Evolutionary conservation across 2,329 filamentous ascomycete species (phyloP), one percentile per base, ranked within the genome.

Genomic region (Cladosporium halotolerans): DNA sequence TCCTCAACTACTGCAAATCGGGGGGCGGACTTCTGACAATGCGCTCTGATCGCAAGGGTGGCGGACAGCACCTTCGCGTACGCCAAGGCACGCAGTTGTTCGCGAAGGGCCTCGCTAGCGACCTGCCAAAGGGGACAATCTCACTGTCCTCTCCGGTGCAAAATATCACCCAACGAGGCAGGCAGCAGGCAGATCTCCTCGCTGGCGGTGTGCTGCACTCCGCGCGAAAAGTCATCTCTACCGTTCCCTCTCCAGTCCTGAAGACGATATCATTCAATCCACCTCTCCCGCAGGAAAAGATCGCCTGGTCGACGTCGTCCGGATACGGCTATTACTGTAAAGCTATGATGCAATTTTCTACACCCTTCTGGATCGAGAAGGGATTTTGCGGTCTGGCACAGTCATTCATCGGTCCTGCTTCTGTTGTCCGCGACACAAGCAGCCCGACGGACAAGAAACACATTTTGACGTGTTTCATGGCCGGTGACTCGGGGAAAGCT

Each of bases 1-100:
- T 83, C 58, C 68, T 83, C 18, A 71, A 79, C 59, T 81, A 83
- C 66, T 77, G 75, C 69, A 76, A 74, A 58, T 73, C 71, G 9
- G 76, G 77, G 2, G 74, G 74, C 4, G 80, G 81, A 0, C 66
- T 82, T 2, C 54, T 78, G 54, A 68, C 73, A 42, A 78, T 82
- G 72, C 69, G 76, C 0, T 79, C 77, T 1, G 79, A 82, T 58
- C 61, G 68, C 18, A 75, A 77, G 53, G 60, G 72, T 40, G 80
- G 80, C 4, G 80, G 75, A 0, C 78, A 82, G 57, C 72, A 79
- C 58, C 68, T 82, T 7, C 72, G 79, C 1, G 61, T 78, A 14
- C 68, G 70, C 2, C 65, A 75, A 52, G 79, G 79, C 1, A 78
- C 72, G 1, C 73, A 78, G 56, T 57, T 63, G 0, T 67, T 79